Percentiles rank a stretch among this genome's conserved stretches.
These are phyloP conservation scores for Sporisorium reilianum DNA, from an alignment of 1,284 basidiomycete genomes.

Conservation along the genomic window DNA sequence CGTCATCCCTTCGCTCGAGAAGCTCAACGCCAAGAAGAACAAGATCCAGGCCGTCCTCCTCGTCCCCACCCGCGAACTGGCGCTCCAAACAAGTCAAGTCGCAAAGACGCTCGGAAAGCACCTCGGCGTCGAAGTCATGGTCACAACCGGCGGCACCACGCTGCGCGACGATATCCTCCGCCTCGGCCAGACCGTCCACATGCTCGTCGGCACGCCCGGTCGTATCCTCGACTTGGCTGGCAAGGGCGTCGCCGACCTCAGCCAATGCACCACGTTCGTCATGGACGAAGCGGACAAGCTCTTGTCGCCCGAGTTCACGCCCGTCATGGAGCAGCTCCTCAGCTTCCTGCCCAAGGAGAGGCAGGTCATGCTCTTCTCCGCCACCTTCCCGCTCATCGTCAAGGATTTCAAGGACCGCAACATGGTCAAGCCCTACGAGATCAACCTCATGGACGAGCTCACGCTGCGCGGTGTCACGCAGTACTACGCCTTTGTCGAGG, in stretches of 20 bases:
- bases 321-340: constrained; percentile 96
- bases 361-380: constrained; percentile 99
- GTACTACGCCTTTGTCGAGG: constrained; percentile 99
- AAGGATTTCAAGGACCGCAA: constrained; percentile 99
- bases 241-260: constrained; percentile 92
- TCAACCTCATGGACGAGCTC: constrained; percentile 99
- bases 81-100: constrained; percentile 87
- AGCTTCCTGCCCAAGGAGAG: constrained; percentile 84
- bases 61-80: constrained; percentile 68
- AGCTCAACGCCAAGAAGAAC: constrained; percentile 84
- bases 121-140: constrained; percentile 96
- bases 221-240: constrained; percentile 94
- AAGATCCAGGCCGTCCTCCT: constrained; percentile 82
- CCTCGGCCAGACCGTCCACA: constrained; percentile 88
- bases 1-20: constrained; percentile 95
- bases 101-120: constrained; percentile 97
- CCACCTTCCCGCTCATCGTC: constrained; percentile 98
- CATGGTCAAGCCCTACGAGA: constrained; percentile 96
- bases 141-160: constrained; percentile 97
- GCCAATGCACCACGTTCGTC: constrained; percentile 88
- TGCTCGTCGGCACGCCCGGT: constrained; percentile 96
- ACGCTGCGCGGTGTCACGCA: constrained; percentile 98
- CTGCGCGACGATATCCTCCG: constrained; percentile 94
- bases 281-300: constrained; percentile 97
- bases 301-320: constrained; percentile 95